phyloP scores from a whole-genome alignment of 2,329 filamentous ascomycete species.

The Hirsutella minnesotensis region DNA sequence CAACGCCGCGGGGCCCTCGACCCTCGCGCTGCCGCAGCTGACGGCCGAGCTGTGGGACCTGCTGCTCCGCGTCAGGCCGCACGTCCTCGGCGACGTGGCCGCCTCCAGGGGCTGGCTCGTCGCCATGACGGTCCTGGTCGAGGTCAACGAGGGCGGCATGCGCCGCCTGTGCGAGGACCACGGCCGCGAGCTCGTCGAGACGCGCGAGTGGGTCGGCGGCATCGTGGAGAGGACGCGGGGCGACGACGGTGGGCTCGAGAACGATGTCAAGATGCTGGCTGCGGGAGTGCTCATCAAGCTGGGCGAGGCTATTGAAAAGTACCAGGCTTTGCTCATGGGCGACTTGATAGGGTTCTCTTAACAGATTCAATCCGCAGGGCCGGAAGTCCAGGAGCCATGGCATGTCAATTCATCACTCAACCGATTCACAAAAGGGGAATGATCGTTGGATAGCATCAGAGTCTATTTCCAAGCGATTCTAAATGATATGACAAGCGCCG shows the following conservation, averaged over 20 bases:
- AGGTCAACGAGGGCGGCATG: conserved; percentile 66
- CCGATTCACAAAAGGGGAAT: no score
- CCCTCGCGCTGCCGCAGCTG: conserved; percentile 63
- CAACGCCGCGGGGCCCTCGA: conserved; percentile 72
- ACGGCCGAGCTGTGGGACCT: conserved; percentile 77
- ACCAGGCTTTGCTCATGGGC: conserved; percentile 66
- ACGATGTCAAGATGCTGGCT: conserved; percentile 65
- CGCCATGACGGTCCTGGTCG: conserved; percentile 65
- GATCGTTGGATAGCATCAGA: not conserved
- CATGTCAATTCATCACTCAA: no score
- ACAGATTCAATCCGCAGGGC: no score
- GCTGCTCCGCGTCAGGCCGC: conserved; percentile 56
- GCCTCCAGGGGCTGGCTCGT: conserved; percentile 69
- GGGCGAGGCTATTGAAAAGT: conserved; percentile 71
- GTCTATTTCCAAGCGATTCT: not conserved
- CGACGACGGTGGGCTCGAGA: conserved; percentile 53
- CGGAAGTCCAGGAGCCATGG: no score
- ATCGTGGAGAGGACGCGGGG: conserved; percentile 55
- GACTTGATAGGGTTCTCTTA: conserved; percentile 37
- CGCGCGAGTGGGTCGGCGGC: conserved; percentile 70
- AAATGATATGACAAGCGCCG: no score
- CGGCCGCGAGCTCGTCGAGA: conserved; percentile 70
- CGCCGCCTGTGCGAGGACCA: conserved; percentile 61
- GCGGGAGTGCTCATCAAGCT: conserved; percentile 68
- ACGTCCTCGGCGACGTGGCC: conserved; percentile 46